These are phyloP conservation scores for Luvunga scandens DNA, from an alignment of 345 rosid species.

Conservation along the genomic window DNA sequence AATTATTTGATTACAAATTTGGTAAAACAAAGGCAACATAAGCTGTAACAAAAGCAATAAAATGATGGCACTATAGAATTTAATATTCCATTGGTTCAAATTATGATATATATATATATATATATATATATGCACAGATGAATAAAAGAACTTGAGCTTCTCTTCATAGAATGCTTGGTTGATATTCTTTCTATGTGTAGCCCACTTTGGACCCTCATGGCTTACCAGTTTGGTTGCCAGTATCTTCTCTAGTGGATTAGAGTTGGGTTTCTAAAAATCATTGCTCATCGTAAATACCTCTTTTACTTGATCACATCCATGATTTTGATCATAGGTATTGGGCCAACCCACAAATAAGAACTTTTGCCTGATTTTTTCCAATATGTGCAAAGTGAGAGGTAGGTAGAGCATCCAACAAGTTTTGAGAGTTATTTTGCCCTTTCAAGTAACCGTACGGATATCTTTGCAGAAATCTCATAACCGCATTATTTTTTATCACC, in stretches of 20 bases:
- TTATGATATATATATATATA: no score
- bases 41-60: background rate
- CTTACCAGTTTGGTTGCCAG: background rate
- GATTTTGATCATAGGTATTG: constrained; percentile 10
- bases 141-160: background rate
- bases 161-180: background rate
- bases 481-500: no score
- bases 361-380: constrained; percentile 13
- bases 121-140: no score
- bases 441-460: no score
- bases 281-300: background rate
- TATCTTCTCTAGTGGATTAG: background rate
- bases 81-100: background rate
- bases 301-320: constrained; percentile 10
- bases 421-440: no score
- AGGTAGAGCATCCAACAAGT: no score
- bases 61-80: no score
- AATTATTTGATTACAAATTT: no score
- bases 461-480: no score
- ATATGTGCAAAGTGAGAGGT: no score
- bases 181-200: constrained; percentile 3
- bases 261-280: background rate
- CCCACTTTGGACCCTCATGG: constrained; percentile 9
- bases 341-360: constrained; percentile 18
- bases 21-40: no score